Percentiles rank a stretch among this genome's conserved stretches.
phyloP scores from a whole-genome alignment of 768 basidiomycete genomes.

The Cystofilobasidium macerans region DNA sequence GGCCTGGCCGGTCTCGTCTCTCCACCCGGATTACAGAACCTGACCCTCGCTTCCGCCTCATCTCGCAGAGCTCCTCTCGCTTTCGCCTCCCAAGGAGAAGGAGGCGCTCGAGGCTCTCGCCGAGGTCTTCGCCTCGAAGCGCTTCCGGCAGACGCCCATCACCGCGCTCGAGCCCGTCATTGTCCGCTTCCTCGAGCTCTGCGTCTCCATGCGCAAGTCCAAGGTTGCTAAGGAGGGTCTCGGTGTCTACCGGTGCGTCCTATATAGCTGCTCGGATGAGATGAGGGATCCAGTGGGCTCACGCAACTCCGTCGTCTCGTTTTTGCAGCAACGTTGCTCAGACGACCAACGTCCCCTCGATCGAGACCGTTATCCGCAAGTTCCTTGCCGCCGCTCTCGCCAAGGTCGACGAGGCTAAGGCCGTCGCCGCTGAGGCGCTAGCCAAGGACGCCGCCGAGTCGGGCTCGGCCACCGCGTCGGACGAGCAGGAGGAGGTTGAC shows the following conservation, averaged over 20 bases:
- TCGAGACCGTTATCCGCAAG: conserved; percentile 78
- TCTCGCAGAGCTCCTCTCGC: conserved; percentile 78
- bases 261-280: background rate
- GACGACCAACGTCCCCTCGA: conserved; percentile 76
- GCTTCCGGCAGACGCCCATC: conserved; percentile 82
- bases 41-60: too few relatives aligned
- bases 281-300: too few relatives aligned
- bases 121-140: conserved; percentile 86
- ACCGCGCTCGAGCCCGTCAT: conserved; percentile 88
- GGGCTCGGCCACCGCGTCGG: conserved; percentile 55
- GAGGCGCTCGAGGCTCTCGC: conserved; percentile 81
- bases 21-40: too few relatives aligned
- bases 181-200: conserved; percentile 75
- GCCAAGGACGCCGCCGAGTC: conserved; percentile 1
- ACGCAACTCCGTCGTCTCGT: conserved; percentile 39
- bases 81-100: conserved; percentile 78
- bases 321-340: conserved; percentile 96
- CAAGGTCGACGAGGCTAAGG: conserved; percentile 75
- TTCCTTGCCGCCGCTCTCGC: conserved; percentile 72
- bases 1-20: too few relatives aligned
- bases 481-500: conserved; percentile 46
- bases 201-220: conserved; percentile 87
- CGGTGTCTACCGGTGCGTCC: conserved; percentile 34
- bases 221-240: conserved; percentile 88
- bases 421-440: conserved; percentile 36